Base-by-base conservation (phyloP, 768 basidiomycete species). In the Trametes coccinea region DNA sequence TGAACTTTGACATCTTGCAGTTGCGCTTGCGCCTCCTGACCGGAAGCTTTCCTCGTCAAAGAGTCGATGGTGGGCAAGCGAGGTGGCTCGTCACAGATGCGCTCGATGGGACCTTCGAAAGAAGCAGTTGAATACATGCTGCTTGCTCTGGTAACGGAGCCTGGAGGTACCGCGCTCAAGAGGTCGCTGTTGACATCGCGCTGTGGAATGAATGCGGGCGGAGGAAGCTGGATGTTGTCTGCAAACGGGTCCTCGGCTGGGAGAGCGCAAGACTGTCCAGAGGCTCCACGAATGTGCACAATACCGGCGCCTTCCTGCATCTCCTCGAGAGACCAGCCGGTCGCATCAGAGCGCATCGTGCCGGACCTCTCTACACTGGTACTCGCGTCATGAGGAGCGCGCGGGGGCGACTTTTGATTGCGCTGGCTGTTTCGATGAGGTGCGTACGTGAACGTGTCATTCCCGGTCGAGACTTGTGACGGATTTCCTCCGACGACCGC, bases 401-500 rank as follows among this genome's bases (percentile, higher is more conserved):
- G 52, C 10, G 56, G 46, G 29, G 16, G 10, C 2, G 48, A 7
- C 17, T 39, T 9, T 2, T 33, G 49, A 13, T 39, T 39, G 37
- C 61, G 62, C 40, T 45, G 58, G 51, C 22, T 48, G 41, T 43
- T 41, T 2, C 56, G 61, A 22, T n/a, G 22, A 6, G 64, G 64
- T 5, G 60, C n/a, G n/a, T 5, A 51, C 2, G 66, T 65, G 43
- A 67, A 62, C 17, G 11, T 51, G 43, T 64, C 63, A 10, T 8
- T 8, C 30, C 41, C 41, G 6, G 9, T 14, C 1, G 40, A 30
- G 8, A 51, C 17, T 33, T 51, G 56, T 1, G 55, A 8, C 2
- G 61, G 44, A n/a, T 48, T 44, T 22, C 37, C 43, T n/a, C 79
- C 74, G 43, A 81, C 78, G 52, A 85, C 79, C 1, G 79, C 74